Conservation (phyloP, 257 asterid species). For the Mentha longifolia region DNA sequence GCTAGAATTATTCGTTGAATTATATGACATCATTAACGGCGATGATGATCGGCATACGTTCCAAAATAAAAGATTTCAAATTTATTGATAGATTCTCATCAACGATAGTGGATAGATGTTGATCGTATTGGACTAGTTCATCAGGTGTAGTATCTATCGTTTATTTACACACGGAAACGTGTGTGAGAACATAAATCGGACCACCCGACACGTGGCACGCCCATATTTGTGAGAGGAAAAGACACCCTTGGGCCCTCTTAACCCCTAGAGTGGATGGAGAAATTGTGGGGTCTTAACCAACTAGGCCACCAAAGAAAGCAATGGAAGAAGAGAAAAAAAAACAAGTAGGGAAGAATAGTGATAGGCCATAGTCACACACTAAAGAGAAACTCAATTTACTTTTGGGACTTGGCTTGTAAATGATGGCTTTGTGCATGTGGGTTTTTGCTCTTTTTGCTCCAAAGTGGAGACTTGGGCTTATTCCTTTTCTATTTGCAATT, state of each 20-base stretch:
- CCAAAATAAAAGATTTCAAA: too few species aligned
- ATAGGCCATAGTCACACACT: constrained; percentile 31
- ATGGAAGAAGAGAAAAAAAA: too few species aligned
- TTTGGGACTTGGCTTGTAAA: constrained; percentile 42
- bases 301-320: constrained; percentile 17
- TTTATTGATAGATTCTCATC: too few species aligned
- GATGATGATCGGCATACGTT: neutral
- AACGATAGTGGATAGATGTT: neutral
- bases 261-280: neutral
- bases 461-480: constrained; percentile 34
- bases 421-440: constrained; percentile 41
- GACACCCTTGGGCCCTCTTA: too few species aligned
- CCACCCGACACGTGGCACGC: neutral
- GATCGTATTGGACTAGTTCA: neutral
- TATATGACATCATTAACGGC: neutral
- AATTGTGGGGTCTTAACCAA: constrained; percentile 32
- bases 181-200: neutral
- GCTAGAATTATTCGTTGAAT: neutral
- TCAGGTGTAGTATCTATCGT: neutral
- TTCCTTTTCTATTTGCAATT: neutral
- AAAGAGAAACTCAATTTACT: constrained; percentile 15
- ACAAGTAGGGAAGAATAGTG: constrained; percentile 11
- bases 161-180: neutral
- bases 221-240: neutral
- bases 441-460: constrained; percentile 34